These are phyloP conservation scores for Scenedesmus sp. DNA, from an alignment of 163 green algal genomes.

Conservation along the genomic window DNA sequence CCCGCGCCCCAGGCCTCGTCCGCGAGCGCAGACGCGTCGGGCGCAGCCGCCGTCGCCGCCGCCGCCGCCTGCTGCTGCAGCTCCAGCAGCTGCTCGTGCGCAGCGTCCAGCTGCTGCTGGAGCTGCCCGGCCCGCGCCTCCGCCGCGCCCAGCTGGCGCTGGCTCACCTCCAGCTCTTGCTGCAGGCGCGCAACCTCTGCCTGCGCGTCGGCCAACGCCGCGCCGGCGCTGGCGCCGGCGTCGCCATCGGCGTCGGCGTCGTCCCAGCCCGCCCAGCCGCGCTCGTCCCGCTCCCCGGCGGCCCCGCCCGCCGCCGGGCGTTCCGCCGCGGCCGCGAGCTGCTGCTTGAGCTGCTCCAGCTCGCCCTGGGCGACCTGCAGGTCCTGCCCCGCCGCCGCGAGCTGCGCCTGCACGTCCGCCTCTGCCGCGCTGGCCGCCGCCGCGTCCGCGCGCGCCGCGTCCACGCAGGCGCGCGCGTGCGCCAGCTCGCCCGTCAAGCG, in stretches of 20 bases:
- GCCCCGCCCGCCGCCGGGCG: background rate
- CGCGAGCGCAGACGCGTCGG: background rate
- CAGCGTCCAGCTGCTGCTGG: background rate
- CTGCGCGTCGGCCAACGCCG: too few relatives aligned
- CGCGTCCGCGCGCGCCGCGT: slow-evolving; percentile 8
- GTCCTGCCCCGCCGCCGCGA: background rate
- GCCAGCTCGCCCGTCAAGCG: slow-evolving; percentile 17
- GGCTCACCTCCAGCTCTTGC: background rate
- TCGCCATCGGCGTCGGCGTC: background rate
- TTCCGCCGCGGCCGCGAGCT: too few relatives aligned
- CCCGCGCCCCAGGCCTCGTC: slow-evolving; percentile 5
- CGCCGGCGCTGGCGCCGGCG: background rate
- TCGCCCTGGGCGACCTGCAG: background rate
- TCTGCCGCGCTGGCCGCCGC: slow-evolving; percentile 4
- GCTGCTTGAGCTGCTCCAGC: background rate
- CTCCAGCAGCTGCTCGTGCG: background rate
- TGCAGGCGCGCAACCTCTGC: slow-evolving; percentile 5
- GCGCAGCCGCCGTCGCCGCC: background rate
- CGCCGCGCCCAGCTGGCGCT: background rate
- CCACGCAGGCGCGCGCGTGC: slow-evolving; percentile 8
- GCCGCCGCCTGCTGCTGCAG: background rate
- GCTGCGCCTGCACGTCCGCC: slow-evolving; percentile 5
- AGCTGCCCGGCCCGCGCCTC: slow-evolving; percentile 1
- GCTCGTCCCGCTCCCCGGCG: background rate
- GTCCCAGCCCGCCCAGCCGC: slow-evolving; percentile 14